These are phyloP conservation scores for Geum urbanum DNA, from an alignment of 306 rosid genomes.

Conservation along the genomic window DNA sequence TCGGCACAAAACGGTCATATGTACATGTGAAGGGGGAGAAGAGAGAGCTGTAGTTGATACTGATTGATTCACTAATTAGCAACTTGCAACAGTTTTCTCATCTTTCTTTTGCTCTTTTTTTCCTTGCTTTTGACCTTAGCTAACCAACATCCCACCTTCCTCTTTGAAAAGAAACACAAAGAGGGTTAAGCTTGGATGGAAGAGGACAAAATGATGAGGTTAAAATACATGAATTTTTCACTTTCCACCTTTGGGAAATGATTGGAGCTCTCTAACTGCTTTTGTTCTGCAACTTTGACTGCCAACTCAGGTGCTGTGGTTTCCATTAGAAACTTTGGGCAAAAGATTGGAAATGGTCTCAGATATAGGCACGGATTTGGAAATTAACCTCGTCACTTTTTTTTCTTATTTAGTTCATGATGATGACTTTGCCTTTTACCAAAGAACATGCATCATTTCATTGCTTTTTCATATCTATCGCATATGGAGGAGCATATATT, in stretches of 20 bases:
- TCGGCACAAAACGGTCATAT: slow-evolving; percentile 23
- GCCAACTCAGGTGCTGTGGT: neutral
- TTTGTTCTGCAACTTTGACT: neutral
- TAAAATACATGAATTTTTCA: neutral
- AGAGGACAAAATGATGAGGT: neutral
- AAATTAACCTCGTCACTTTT: neutral
- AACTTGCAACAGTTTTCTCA: neutral
- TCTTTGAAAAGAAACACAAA: neutral
- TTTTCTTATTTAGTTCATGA: neutral
- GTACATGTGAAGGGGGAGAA: slow-evolving; percentile 25
- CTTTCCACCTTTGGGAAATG: neutral
- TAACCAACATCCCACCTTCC: neutral
- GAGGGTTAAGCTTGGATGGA: neutral
- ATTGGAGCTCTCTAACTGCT: neutral
- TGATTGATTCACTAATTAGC: slow-evolving; percentile 7
- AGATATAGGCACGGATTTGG: too few species aligned
- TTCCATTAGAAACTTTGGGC: neutral
- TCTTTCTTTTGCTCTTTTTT: neutral
- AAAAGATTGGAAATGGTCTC: too few species aligned
- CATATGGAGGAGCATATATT: slow-evolving; percentile 8
- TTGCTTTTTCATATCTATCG: neutral
- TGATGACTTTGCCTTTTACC: neutral
- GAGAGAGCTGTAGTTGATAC: slow-evolving; percentile 15
- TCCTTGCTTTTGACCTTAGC: neutral
- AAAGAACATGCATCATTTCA: slow-evolving; percentile 1